Percentiles rank a stretch among this genome's conserved stretches.
These are phyloP conservation scores for Cyclotella kingstonii DNA, from an alignment of 108 stramenopile genomes.

Conservation along the genomic window DNA sequence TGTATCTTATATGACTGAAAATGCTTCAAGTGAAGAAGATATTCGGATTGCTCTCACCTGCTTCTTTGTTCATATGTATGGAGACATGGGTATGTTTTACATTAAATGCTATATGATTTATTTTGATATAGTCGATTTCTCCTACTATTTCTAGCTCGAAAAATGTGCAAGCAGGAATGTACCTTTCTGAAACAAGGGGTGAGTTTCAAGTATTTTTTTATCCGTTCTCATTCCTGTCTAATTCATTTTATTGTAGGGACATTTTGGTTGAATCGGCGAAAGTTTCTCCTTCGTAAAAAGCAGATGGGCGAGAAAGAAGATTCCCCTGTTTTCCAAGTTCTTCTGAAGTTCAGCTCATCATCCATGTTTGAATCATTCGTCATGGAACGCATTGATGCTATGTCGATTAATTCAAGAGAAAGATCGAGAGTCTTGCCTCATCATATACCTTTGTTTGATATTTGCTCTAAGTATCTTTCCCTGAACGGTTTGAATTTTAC, in stretches of 20 bases:
- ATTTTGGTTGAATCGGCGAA: slow-evolving; percentile 63
- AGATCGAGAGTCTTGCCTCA: slow-evolving; percentile 45
- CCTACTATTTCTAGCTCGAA: slow-evolving; percentile 1
- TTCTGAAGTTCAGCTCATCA: slow-evolving; percentile 70
- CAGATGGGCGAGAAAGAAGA: slow-evolving; percentile 65
- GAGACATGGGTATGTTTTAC: slow-evolving; percentile 63
- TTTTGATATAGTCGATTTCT: no score
- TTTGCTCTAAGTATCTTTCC: slow-evolving; percentile 64
- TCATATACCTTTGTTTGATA: slow-evolving; percentile 70
- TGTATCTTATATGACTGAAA: slow-evolving; percentile 52
- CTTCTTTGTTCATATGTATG: slow-evolving; percentile 76
- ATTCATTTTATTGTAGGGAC: slow-evolving; percentile 16
- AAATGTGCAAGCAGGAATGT: slow-evolving; percentile 40
- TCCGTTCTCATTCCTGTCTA: background rate
- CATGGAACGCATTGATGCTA: slow-evolving; percentile 73
- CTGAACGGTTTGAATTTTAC: slow-evolving; percentile 68
- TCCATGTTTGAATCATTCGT: slow-evolving; percentile 79
- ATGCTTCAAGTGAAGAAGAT: slow-evolving; percentile 75
- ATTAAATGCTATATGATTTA: slow-evolving; percentile 40
- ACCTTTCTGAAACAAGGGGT: slow-evolving; percentile 28
- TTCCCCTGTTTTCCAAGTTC: slow-evolving; percentile 66
- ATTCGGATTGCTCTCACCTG: slow-evolving; percentile 68
- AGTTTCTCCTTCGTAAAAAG: slow-evolving; percentile 73
- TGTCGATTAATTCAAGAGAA: slow-evolving; percentile 36
- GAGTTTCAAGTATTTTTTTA: background rate